Base-by-base conservation (phyloP, 345 rosid species). In the Bretschneidera sinensis region DNA sequence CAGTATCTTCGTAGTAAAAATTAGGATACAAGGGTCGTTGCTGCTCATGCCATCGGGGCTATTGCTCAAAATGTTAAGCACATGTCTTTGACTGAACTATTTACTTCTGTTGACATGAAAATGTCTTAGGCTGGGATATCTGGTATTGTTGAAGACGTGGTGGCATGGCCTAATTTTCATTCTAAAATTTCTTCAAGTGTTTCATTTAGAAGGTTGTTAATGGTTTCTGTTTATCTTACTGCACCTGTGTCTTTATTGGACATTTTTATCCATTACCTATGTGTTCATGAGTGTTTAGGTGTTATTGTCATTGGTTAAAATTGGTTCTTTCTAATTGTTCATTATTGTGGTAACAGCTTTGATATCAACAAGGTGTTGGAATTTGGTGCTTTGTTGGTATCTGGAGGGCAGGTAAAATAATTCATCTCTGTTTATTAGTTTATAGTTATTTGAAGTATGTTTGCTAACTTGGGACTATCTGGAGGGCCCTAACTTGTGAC, bases 11-110 rank as follows among this genome's bases (percentile, higher is more conserved):
- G 77, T 49, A 94, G 97, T 83, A 90, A 85, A 81, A 94, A 79
- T 54, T 94, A 97, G 99, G 97, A 94, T 70, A 94, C 99, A 9
- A 88, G 99, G 80, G 97, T 90, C 71, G 97, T 97, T 68, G 97
- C 99, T 75, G 97, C 99, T 70, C 92, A 94, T 77, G 99, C 99
- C 24, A 82, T 94, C 69, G 99, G 99, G 63, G 89, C 97, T 61
- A 90, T 94, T 71, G 89, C 86, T 63, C 92, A 85, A 70, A 94
- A 90, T 86, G 89, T 88, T 64, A 90, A 90, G 80, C 88, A 86
- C 68, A 77, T 81, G 51, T 79, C 97, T 51, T 66, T 90, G 81
- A 51, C 73, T 67, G 96, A 91, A 50, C 67, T 94, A 60, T 83
- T 86, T 65, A 70, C 80, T 67, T 82, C 75, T 24, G 68, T 88